Percentiles rank a stretch among this genome's conserved stretches.
These are phyloP conservation scores for Sordariomycetes sp. DNA, from an alignment of 2,329 filamentous ascomycete genomes.

Conservation along the genomic window DNA sequence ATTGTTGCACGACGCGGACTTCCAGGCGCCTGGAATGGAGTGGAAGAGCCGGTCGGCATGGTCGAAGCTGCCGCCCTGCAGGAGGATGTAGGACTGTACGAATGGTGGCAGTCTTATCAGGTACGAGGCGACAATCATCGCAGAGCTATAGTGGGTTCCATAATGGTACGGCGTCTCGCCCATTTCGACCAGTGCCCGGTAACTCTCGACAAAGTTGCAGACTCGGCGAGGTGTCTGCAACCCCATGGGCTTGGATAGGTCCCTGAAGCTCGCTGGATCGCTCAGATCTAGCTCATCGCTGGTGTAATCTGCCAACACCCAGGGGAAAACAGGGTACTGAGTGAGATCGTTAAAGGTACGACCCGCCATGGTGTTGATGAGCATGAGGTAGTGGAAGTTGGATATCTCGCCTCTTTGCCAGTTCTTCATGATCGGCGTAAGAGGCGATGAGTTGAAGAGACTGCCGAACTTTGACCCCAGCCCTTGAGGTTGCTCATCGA, in stretches of 20 bases:
- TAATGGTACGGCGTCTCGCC: slow-evolving; percentile 92
- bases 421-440: slow-evolving; percentile 74
- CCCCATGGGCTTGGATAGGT: slow-evolving; percentile 93
- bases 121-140: slow-evolving; percentile 97
- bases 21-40: slow-evolving; percentile 84
- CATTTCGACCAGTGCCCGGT: slow-evolving; percentile 83
- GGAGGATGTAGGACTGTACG: slow-evolving; percentile 84
- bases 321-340: slow-evolving; percentile 96
- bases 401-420: slow-evolving; percentile 95
- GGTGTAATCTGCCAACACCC: slow-evolving; percentile 92
- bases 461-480: slow-evolving; percentile 85
- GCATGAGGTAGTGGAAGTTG: slow-evolving; percentile 98
- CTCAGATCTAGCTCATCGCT: slow-evolving; percentile 84
- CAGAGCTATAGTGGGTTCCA: slow-evolving; percentile 95
- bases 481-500: slow-evolving; percentile 46
- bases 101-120: slow-evolving; percentile 92
- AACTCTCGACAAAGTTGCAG: slow-evolving; percentile 71
- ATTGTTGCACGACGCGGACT: slow-evolving; percentile 77
- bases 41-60: slow-evolving; percentile 94
- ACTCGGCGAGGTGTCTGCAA: slow-evolving; percentile 72
- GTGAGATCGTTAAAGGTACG: slow-evolving; percentile 96
- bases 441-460: slow-evolving; percentile 75
- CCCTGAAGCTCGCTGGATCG: slow-evolving; percentile 76
- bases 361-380: slow-evolving; percentile 94
- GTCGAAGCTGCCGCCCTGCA: slow-evolving; percentile 94